These are phyloP conservation scores for Ceratocystis albifundus DNA, from an alignment of 2,329 filamentous ascomycete genomes.

Conservation along the genomic window DNA sequence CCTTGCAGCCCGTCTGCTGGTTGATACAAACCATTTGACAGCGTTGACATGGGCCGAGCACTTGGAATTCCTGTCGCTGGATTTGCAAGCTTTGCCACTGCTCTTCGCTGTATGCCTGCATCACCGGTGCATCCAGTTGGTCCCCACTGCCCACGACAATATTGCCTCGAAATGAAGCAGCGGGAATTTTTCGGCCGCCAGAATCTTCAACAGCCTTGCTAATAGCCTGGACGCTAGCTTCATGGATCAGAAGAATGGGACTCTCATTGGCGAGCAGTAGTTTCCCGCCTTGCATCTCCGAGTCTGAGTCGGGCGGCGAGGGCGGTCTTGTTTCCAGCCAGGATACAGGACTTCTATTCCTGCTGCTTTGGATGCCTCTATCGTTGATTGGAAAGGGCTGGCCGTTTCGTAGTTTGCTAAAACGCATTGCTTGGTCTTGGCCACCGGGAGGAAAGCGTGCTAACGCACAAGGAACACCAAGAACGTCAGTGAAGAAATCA, in stretches of 20 bases:
- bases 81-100: slow-evolving; percentile 59
- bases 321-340: slow-evolving; percentile 39
- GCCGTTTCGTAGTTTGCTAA: slow-evolving; percentile 45
- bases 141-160: slow-evolving; percentile 54
- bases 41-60: slow-evolving; percentile 72
- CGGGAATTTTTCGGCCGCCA: slow-evolving; percentile 37
- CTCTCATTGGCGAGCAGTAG: slow-evolving; percentile 88
- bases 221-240: slow-evolving; percentile 64
- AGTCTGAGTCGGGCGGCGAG: slow-evolving; percentile 48
- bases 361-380: neutral
- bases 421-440: slow-evolving; percentile 47
- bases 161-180: slow-evolving; percentile 78
- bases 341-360: neutral
- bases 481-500: slow-evolving; percentile 61
- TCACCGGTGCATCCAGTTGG: slow-evolving; percentile 32
- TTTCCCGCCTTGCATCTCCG: slow-evolving; percentile 35
- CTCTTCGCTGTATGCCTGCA: slow-evolving; percentile 62
- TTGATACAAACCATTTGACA: slow-evolving; percentile 97
- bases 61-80: slow-evolving; percentile 51
- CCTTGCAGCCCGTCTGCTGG: slow-evolving; percentile 64
- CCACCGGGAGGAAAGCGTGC: slow-evolving; percentile 69
- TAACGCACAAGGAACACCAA: slow-evolving; percentile 70
- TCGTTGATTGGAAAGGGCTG: slow-evolving; percentile 26
- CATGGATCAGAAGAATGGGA: slow-evolving; percentile 75
- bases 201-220: slow-evolving; percentile 31